Evolutionary conservation across 2,329 filamentous ascomycete genomes (phyloP).

Genomic region (Fusarium subtropicale): DNA sequence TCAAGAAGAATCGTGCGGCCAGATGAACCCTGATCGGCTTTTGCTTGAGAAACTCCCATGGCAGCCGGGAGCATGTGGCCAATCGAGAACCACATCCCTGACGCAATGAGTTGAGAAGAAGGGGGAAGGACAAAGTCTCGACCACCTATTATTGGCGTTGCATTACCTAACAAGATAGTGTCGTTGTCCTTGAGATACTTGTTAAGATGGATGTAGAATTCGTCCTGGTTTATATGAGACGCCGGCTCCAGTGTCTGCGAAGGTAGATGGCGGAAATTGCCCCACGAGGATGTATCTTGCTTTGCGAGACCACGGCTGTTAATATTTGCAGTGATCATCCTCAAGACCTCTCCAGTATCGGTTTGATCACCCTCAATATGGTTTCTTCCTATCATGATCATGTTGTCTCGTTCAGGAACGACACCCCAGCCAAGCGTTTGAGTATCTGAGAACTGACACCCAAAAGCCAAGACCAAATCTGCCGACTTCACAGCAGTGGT

Average conservation of each 20-base stretch:
- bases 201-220: slow-evolving; percentile 6
- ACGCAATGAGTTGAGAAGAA: slow-evolving; percentile 10
- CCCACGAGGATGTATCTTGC: slow-evolving; percentile 7
- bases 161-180: slow-evolving; percentile 8
- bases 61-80: slow-evolving; percentile 19
- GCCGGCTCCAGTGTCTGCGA: not conserved
- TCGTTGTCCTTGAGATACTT: not conserved
- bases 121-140: not conserved
- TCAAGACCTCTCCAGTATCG: not conserved
- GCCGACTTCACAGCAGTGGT: not conserved
- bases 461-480: slow-evolving; percentile 23
- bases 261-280: not conserved
- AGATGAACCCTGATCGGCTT: not conserved
- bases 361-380: not conserved
- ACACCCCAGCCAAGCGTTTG: slow-evolving; percentile 28
- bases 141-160: slow-evolving; percentile 24
- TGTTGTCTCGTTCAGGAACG: not conserved
- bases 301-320: accelerated
- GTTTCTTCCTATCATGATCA: not conserved
- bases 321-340: accelerated
- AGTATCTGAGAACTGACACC: slow-evolving; percentile 19
- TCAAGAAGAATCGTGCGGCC: slow-evolving; percentile 21
- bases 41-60: slow-evolving; percentile 8
- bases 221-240: not conserved
- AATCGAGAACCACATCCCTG: slow-evolving; percentile 28